Evolutionary conservation across 345 rosid genomes (phyloP), one percentile per base, ranked within the genome.

Genomic region (Clausena lansium): DNA sequence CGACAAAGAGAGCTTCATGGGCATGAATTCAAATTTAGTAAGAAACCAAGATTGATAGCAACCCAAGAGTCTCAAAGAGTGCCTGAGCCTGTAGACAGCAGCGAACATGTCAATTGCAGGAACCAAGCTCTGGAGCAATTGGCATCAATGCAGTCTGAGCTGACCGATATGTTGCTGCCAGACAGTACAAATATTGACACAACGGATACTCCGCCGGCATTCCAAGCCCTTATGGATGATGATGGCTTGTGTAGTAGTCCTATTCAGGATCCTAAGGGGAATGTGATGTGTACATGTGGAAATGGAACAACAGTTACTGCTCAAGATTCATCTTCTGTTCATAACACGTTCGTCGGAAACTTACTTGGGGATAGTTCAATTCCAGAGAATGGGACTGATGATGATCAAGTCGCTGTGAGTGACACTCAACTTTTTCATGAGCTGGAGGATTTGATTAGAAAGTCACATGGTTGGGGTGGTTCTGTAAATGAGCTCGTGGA

Each of bases 21-120:
- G 64, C 78, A 65, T 20, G 84, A 81, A 61, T 66, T 77, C 32
- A n/a, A 81, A 58, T 66, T 77, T 33, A 24, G 81, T 59, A 86
- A 84, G 85, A 86, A 81, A 54, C 76, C 78, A 68, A 85, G 84
- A 75, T 81, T 87, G 64, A 84, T 83, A 17, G 67, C 25, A 20
- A 63, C 78, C 77, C 83, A 70, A 7, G 74, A 62, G 7, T 14
- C 77, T 17, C 69, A 75, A 64, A 66, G 33, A 73, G 77, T 64
- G 69, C 70, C 67, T 24, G 77, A 67, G 65, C 71, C 76, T 0
- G 52, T 24, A 39, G 80, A 72, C 33, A 47, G 57, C 14, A 52
- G 55, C 50, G 78, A 64, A 60, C 28, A 50, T 57, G 63, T 72
- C 24, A 9, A 67, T 54, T 81, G 75, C 57, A 72, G 78, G 59